phyloP scores from a whole-genome alignment of 208 protist genomes.

The Leishmania martiniquensis region DNA sequence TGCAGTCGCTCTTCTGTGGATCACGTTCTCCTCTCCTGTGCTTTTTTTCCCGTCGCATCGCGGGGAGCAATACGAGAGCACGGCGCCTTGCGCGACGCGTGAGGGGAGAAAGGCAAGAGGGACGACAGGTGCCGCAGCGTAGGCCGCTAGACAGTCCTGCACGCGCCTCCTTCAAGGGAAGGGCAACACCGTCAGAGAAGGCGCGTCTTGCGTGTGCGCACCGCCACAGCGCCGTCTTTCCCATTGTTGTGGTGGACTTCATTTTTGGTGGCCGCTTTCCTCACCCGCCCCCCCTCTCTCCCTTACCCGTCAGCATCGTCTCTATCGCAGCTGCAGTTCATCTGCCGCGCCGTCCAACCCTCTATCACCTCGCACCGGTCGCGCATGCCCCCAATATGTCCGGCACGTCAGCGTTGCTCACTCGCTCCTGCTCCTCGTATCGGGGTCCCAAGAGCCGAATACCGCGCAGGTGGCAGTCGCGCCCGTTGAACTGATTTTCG shows the following conservation, averaged over 20 bases:
- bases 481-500: conserved; percentile 82
- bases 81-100: too few species aligned
- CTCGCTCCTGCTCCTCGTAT: conserved; percentile 23
- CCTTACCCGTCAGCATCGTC: background rate
- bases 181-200: too few species aligned
- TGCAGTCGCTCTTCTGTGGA: background rate
- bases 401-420: conserved; percentile 4
- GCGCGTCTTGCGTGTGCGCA: too few species aligned
- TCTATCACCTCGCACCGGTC: background rate
- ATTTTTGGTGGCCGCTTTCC: background rate
- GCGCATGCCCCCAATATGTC: background rate
- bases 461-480: conserved; percentile 84
- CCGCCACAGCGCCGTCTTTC: background rate
- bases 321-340: conserved; percentile 1
- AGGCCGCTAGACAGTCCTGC: background rate
- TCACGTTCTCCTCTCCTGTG: background rate
- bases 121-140: background rate
- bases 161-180: background rate
- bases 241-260: background rate
- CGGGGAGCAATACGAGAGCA: background rate
- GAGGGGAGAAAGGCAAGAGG: background rate
- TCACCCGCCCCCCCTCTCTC: background rate
- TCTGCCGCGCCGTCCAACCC: background rate
- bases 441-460: conserved; percentile 66
- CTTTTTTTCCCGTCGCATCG: background rate